Conservation (phyloP, 306 rosid genomes). For the Quercus parvula region DNA sequence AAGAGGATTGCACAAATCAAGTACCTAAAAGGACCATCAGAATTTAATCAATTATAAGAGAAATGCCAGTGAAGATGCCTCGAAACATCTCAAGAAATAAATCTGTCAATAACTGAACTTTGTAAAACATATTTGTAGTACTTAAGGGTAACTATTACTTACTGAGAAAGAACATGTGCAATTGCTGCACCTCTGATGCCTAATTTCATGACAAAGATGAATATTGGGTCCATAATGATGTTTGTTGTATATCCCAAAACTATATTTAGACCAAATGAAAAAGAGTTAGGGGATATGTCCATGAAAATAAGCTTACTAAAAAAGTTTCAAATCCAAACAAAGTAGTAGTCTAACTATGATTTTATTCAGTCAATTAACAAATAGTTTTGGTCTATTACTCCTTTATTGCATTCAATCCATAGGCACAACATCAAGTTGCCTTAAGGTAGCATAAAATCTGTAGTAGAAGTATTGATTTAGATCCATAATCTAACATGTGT, state of each 20-base stretch:
- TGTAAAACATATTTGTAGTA: slow-evolving; percentile 6
- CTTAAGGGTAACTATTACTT: slow-evolving; percentile 29
- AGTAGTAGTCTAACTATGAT: no score
- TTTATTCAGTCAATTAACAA: no score
- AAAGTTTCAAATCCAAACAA: no score
- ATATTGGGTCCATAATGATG: slow-evolving; percentile 71
- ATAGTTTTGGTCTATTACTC: no score
- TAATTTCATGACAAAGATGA: slow-evolving; percentile 63
- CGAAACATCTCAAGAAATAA: not conserved
- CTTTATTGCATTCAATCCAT: no score
- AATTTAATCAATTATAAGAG: no score
- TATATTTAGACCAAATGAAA: slow-evolving; percentile 18
- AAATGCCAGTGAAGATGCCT: not conserved
- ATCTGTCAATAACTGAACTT: not conserved
- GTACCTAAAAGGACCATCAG: slow-evolving; percentile 49
- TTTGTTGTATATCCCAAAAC: slow-evolving; percentile 71
- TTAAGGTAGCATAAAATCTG: no score
- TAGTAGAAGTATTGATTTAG: no score
- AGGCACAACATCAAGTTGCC: no score
- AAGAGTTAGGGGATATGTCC: not conserved
- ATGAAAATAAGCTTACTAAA: not conserved
- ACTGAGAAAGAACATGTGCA: slow-evolving; percentile 94
- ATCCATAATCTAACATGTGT: no score
- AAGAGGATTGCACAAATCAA: slow-evolving; percentile 64
- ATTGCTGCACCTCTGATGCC: slow-evolving; percentile 96